A percentile compares a stretch with the other conserved stretches of the same genome.
Evolutionary conservation across 164 flowering plant species (phyloP).

Genomic region (Kingdonia uniflora): DNA sequence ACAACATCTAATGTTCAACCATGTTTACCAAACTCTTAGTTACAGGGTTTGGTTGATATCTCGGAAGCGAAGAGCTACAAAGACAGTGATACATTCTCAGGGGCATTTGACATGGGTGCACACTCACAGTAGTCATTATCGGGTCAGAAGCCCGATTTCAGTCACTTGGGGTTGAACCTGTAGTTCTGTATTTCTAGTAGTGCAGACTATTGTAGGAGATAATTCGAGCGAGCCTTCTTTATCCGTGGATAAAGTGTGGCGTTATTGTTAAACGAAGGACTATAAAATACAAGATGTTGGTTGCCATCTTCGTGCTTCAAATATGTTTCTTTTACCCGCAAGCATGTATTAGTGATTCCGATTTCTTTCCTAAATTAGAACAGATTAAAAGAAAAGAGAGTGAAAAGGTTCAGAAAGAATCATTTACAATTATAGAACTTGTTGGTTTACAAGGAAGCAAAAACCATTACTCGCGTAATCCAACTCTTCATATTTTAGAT

Average conservation of each 20-base stretch:
- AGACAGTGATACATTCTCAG: constrained; percentile 24
- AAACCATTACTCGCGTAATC: no score
- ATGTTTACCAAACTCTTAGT: constrained; percentile 39
- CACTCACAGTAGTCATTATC: constrained; percentile 19
- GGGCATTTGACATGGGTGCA: constrained; percentile 74
- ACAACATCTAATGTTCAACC: constrained; percentile 36
- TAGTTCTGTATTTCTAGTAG: constrained; percentile 7
- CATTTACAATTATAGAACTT: no score
- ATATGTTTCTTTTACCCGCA: no score
- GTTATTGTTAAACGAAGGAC: no score
- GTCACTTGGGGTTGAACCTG: constrained; percentile 52
- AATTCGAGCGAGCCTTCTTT: constrained; percentile 9
- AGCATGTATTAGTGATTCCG: no score
- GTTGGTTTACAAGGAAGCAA: no score
- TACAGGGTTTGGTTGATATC: constrained; percentile 57
- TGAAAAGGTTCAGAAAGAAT: no score
- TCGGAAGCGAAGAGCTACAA: constrained; percentile 22
- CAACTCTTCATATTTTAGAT: constrained; percentile 8
- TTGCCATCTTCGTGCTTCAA: no score
- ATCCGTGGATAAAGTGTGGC: constrained; percentile 13
- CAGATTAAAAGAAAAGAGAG: no score
- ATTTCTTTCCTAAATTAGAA: no score
- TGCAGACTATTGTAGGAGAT: background rate
- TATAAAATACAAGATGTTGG: no score
- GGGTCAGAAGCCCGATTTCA: constrained; percentile 72